phyloP scores from a whole-genome alignment of 2,329 filamentous ascomycete species.

The Pyricularia grisea region DNA sequence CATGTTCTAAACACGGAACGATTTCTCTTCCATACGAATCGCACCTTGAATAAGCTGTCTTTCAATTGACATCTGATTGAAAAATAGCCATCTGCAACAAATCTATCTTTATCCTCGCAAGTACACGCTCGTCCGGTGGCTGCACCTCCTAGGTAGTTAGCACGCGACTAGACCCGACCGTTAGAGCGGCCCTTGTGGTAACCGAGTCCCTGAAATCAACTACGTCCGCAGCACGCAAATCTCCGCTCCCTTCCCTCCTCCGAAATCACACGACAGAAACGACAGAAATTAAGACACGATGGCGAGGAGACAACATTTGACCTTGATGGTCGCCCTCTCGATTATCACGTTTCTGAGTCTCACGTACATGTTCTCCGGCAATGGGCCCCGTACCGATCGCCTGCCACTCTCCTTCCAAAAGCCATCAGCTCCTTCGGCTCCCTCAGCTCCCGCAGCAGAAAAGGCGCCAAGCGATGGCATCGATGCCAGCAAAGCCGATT shows the following conservation, averaged over 20 bases:
- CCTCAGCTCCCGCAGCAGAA: background rate
- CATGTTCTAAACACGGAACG: too few species aligned
- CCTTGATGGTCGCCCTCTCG: constrained; percentile 42
- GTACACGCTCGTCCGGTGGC: background rate
- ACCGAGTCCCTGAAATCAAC: background rate
- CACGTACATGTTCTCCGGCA: constrained; percentile 45
- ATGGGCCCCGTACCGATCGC: background rate
- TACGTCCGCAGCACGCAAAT: background rate
- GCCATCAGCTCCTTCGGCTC: background rate
- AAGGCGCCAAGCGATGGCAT: constrained; percentile 9
- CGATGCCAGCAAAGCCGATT: constrained; percentile 14
- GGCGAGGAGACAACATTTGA: constrained; percentile 44
- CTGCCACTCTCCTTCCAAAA: constrained; percentile 4
- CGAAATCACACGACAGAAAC: constrained; percentile 1
- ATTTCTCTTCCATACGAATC: too few species aligned
- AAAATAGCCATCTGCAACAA: background rate
- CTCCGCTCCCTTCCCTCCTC: background rate
- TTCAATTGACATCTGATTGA: background rate
- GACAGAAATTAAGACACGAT: constrained; percentile 20
- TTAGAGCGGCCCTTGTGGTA: background rate
- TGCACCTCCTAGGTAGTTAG: background rate
- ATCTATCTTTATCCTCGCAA: background rate
- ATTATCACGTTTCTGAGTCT: constrained; percentile 47
- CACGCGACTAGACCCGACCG: background rate
- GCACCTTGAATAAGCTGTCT: background rate